A percentile compares a stretch with the other conserved stretches of the same genome.
Evolutionary conservation across 176 grass and related monocot genomes (phyloP).

Genomic region (Aechmea fasciata): DNA sequence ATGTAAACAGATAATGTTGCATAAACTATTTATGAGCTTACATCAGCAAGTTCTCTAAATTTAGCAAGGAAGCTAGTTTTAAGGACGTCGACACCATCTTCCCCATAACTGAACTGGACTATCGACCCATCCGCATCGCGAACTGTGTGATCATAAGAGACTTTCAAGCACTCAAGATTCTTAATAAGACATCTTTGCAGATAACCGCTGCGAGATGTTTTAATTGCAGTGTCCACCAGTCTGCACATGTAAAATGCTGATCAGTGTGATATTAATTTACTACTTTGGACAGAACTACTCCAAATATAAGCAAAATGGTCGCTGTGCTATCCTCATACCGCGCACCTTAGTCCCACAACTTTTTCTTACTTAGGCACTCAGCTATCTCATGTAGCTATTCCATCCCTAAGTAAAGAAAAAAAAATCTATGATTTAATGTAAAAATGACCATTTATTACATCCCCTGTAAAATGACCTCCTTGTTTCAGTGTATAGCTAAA

Average conservation of each 20-base stretch:
- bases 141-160: constrained; percentile 79
- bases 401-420: too few species aligned
- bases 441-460: too few species aligned
- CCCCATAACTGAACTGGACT: constrained; percentile 82
- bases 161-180: constrained; percentile 73
- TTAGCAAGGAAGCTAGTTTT: constrained; percentile 65
- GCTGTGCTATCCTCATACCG: too few species aligned
- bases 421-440: too few species aligned
- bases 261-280: background rate
- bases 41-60: constrained; percentile 56
- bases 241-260: constrained; percentile 24
- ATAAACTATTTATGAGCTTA: constrained; percentile 27
- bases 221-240: constrained; percentile 85
- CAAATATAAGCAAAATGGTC: too few species aligned
- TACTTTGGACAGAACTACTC: background rate
- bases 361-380: too few species aligned
- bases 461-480: too few species aligned
- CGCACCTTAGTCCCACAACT: too few species aligned
- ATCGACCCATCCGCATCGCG: constrained; percentile 92
- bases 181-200: constrained; percentile 95
- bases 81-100: constrained; percentile 81
- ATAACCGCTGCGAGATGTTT: constrained; percentile 95
- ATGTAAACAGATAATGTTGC: too few species aligned
- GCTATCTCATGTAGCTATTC: too few species aligned
- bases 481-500: too few species aligned